Conservation (phyloP, 148 eudicot genomes). For the Dysphania ambrosioides region DNA sequence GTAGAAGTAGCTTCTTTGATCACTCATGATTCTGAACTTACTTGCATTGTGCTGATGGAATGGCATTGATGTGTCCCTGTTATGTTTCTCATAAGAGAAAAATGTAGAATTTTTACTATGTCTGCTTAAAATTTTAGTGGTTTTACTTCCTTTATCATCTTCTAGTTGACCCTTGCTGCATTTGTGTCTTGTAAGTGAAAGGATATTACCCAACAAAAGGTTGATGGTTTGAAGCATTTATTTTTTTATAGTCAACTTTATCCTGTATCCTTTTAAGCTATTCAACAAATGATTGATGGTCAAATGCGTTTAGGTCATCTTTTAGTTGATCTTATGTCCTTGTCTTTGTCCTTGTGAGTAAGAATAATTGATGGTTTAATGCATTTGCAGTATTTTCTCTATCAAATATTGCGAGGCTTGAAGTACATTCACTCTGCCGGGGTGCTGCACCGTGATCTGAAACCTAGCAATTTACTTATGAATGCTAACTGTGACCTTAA, state of each 20-base stretch:
- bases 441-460: conserved; percentile 85
- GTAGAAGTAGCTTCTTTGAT: neutral
- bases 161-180: neutral
- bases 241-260: too few species aligned
- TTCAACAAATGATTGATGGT: neutral
- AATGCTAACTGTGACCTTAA: conserved; percentile 88
- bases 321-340: neutral
- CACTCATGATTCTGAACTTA: neutral
- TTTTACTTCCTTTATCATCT: neutral
- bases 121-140: neutral
- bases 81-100: neutral
- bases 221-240: neutral
- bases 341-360: neutral
- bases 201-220: conserved; percentile 19
- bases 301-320: neutral
- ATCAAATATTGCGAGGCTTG: conserved; percentile 77
- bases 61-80: neutral
- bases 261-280: neutral
- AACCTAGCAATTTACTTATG: conserved; percentile 80
- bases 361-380: conserved; percentile 7
- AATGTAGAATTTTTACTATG: neutral
- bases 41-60: neutral
- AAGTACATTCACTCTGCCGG: conserved; percentile 82
- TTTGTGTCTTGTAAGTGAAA: neutral
- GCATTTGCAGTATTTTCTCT: conserved; percentile 68